Percentiles rank a stretch among this genome's conserved stretches.
phyloP scores from a whole-genome alignment of 176 grass and related monocot genomes.

The Urochloa ruziziensis region DNA sequence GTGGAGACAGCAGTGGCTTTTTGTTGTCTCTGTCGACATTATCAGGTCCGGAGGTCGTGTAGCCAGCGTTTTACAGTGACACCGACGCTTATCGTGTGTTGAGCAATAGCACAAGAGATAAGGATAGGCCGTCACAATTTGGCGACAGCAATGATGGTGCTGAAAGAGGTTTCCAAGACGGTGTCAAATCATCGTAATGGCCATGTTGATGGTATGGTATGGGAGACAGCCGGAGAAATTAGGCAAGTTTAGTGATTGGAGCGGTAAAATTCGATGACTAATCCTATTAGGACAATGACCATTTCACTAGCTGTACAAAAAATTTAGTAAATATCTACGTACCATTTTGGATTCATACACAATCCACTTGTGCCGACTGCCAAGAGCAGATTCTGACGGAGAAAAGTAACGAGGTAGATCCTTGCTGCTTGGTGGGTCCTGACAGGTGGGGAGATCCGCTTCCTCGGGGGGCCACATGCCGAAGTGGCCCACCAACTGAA shows the following conservation, averaged over 20 bases:
- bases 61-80: background rate
- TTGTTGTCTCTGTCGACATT: background rate
- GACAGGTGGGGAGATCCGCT: background rate
- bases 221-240: background rate
- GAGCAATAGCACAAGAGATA: background rate
- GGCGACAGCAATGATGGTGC: background rate
- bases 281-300: background rate
- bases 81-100: background rate
- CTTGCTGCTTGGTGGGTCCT: slow-evolving; percentile 18
- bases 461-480: background rate
- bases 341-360: too few species aligned
- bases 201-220: background rate
- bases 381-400: background rate
- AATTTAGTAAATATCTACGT: background rate
- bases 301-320: background rate
- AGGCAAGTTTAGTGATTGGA: background rate
- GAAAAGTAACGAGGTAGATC: background rate
- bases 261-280: too few species aligned
- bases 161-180: background rate
- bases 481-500: background rate
- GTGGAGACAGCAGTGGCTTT: background rate
- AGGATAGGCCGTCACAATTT: background rate
- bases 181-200: background rate
- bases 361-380: background rate
- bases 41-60: background rate